These are phyloP conservation scores for Colletotrichum tabaci DNA, from an alignment of 2,329 filamentous ascomycete genomes.

Conservation along the genomic window DNA sequence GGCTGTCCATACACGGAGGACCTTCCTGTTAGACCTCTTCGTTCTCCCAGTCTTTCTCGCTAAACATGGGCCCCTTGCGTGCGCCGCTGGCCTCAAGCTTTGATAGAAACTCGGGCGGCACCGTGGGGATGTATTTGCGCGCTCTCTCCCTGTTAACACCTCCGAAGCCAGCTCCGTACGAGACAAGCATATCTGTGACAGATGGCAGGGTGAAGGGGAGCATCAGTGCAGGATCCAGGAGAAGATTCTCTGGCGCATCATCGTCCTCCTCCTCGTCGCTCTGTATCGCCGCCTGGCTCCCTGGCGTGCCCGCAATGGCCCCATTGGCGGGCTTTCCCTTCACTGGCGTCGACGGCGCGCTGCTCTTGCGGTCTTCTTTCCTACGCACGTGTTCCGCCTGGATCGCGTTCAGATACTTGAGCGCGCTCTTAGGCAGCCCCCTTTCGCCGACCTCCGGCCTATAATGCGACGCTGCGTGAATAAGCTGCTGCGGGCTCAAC, in stretches of 20 bases:
- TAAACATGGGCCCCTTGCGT: slow-evolving; percentile 70
- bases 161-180: slow-evolving; percentile 94
- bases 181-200: slow-evolving; percentile 96
- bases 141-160: slow-evolving; percentile 92
- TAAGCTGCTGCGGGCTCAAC: slow-evolving; percentile 87
- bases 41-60: slow-evolving; percentile 77
- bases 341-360: slow-evolving; percentile 62
- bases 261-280: slow-evolving; percentile 71
- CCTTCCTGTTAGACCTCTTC: slow-evolving; percentile 65
- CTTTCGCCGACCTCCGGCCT: slow-evolving; percentile 96
- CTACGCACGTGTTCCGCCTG: slow-evolving; percentile 80
- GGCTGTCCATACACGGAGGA: background rate
- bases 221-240: slow-evolving; percentile 92
- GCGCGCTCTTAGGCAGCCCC: slow-evolving; percentile 86
- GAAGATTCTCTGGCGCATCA: slow-evolving; percentile 80
- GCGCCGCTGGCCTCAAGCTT: slow-evolving; percentile 79
- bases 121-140: slow-evolving; percentile 94
- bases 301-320: slow-evolving; percentile 59
- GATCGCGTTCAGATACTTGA: slow-evolving; percentile 86
- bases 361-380: slow-evolving; percentile 68
- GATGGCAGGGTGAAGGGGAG: slow-evolving; percentile 96
- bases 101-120: slow-evolving; percentile 92
- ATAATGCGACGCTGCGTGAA: slow-evolving; percentile 94
- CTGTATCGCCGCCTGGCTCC: slow-evolving; percentile 58
- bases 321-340: slow-evolving; percentile 57